A percentile compares a stretch with the other conserved stretches of the same genome.
These are phyloP conservation scores for Oehlia diaphana DNA, from an alignment of 192 early-diverging fungal genomes.

Conservation along the genomic window DNA sequence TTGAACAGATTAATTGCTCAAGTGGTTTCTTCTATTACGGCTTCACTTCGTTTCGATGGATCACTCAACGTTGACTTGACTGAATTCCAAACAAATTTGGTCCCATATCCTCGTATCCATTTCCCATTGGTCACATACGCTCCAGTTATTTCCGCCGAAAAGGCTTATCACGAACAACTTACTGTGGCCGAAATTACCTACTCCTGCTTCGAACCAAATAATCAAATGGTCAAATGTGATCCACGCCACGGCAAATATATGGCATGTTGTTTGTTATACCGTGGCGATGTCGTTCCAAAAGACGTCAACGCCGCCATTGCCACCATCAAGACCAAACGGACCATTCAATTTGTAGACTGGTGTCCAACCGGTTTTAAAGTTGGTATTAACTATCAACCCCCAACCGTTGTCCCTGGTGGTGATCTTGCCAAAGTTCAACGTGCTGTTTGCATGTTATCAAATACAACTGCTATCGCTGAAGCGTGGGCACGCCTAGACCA, in stretches of 20 bases:
- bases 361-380: conserved; percentile 99
- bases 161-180: conserved; percentile 96
- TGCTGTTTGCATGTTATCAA: conserved; percentile 98
- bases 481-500: conserved; percentile 99
- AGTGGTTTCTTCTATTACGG: conserved; percentile 99
- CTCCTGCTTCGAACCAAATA: conserved; percentile 95
- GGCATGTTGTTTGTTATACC: conserved; percentile 98
- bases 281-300: conserved; percentile 98
- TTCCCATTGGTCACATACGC: conserved; percentile 99
- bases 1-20: conserved; percentile 98
- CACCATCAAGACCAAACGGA: conserved; percentile 92
- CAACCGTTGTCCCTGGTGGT: conserved; percentile 79
- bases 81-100: conserved; percentile 99
- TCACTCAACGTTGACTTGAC: conserved; percentile 98
- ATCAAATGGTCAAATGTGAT: conserved; percentile 99
- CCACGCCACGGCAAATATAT: conserved; percentile 98
- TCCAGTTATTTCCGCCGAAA: conserved; percentile 90
- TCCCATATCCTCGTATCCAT: conserved; percentile 98
- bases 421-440: conserved; percentile 96
- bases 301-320: conserved; percentile 92
- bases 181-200: conserved; percentile 95
- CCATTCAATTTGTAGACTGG: conserved; percentile 99
- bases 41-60: conserved; percentile 97
- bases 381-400: conserved; percentile 95
- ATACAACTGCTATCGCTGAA: conserved; percentile 99